phyloP scores from a whole-genome alignment of 2,329 filamentous ascomycete genomes.

The Clarireedia hainanense region DNA sequence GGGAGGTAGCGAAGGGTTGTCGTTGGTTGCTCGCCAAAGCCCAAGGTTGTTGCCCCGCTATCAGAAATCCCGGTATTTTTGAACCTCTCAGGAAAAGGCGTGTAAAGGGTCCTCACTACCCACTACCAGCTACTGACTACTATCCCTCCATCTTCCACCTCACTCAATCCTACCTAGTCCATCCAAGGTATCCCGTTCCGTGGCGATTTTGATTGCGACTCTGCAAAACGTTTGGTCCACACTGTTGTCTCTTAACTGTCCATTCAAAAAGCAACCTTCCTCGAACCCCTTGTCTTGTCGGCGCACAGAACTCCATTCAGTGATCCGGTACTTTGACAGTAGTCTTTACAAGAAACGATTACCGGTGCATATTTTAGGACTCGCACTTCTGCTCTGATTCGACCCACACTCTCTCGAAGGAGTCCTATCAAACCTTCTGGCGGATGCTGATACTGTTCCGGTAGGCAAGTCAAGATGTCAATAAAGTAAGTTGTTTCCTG shows the following conservation, averaged over 20 bases:
- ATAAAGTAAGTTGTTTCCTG: conserved; percentile 9
- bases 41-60: not conserved
- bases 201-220: not conserved
- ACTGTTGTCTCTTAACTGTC: not conserved
- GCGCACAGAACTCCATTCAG: not conserved
- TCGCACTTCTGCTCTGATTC: not conserved
- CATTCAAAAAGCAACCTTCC: not conserved
- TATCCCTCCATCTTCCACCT: not conserved
- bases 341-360: not conserved
- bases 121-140: not conserved
- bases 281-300: not conserved
- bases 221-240: not conserved
- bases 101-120: not conserved
- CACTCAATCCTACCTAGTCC: not conserved
- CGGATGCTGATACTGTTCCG: conserved; percentile 7
- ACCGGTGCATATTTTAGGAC: conserved; percentile 1
- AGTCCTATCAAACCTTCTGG: conserved; percentile 5
- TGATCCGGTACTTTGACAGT: not conserved
- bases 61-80: not conserved
- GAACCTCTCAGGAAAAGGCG: too few relatives aligned
- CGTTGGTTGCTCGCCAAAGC: not conserved
- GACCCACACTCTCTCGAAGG: conserved; percentile 7
- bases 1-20: too few relatives aligned
- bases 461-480: conserved; percentile 10
- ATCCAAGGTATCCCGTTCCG: not conserved